These are phyloP conservation scores for Fusarium austroafricanum DNA, from an alignment of 2,329 filamentous ascomycete genomes.

Conservation along the genomic window DNA sequence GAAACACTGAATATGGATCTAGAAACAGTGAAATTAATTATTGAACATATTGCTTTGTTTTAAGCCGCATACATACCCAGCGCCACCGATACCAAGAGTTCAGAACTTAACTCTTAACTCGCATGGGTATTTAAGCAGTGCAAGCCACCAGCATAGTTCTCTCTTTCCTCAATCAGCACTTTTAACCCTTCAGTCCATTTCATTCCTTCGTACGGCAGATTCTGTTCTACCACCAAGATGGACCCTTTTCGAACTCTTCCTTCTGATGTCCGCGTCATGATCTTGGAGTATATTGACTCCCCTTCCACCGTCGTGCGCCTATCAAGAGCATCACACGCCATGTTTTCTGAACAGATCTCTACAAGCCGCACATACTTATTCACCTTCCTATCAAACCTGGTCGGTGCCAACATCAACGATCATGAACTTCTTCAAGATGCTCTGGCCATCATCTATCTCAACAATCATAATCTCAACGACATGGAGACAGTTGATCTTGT, in stretches of 20 bases:
- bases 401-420: neutral
- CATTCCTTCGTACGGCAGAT: too few relatives aligned
- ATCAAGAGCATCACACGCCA: neutral
- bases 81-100: too few relatives aligned
- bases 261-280: neutral
- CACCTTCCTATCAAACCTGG: neutral
- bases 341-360: neutral
- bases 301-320: neutral
- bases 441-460: neutral
- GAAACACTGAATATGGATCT: too few relatives aligned
- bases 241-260: neutral
- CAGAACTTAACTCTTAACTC: too few relatives aligned
- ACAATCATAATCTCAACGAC: rapidly evolving
- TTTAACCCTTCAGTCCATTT: too few relatives aligned
- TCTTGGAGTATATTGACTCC: neutral
- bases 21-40: too few relatives aligned
- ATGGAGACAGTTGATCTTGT: neutral
- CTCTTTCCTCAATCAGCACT: too few relatives aligned
- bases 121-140: too few relatives aligned
- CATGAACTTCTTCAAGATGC: neutral
- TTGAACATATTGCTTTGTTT: too few relatives aligned
- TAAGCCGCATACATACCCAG: too few relatives aligned
- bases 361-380: neutral
- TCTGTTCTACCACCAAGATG: neutral
- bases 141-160: too few relatives aligned